These are phyloP conservation scores for Lagenidium sp. DNA, from an alignment of 352 stramenopile species.

Conservation along the genomic window DNA sequence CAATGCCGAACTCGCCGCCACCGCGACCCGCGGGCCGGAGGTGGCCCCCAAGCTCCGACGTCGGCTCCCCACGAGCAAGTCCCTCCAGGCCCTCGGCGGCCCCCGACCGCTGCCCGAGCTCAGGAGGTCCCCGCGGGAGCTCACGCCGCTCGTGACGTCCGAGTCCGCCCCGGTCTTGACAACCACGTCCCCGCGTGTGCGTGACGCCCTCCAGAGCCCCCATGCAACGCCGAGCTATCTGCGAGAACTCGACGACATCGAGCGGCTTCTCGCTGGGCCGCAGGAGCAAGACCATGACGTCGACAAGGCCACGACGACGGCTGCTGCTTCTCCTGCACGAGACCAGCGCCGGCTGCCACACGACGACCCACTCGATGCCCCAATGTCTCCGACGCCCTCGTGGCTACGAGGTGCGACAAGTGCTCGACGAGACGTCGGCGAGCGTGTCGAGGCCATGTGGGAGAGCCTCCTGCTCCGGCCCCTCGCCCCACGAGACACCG, in stretches of 20 bases:
- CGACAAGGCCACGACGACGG: neutral
- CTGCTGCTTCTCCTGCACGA: too few relatives aligned
- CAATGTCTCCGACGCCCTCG: too few relatives aligned
- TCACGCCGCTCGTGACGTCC: neutral
- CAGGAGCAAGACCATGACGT: constrained; percentile 4
- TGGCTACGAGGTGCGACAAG: constrained; percentile 3
- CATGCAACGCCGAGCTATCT: constrained; percentile 19
- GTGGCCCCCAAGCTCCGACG: neutral
- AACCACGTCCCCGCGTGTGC: neutral
- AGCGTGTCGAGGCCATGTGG: constrained; percentile 58
- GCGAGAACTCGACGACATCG: constrained; percentile 41
- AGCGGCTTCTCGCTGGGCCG: constrained; percentile 27
- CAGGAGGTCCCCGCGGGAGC: too few relatives aligned
- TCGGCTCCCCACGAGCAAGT: constrained; percentile 1
- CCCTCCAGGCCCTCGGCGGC: neutral
- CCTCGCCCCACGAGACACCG: too few relatives aligned
- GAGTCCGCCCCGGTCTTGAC: neutral
- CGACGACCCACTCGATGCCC: too few relatives aligned
- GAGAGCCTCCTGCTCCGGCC: constrained; percentile 30
- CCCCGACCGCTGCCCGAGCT: too few relatives aligned
- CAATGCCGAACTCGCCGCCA: neutral
- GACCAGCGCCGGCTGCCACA: too few relatives aligned
- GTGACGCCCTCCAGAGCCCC: too few relatives aligned
- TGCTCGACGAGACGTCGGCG: too few relatives aligned
- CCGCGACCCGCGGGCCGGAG: neutral